phyloP scores from a whole-genome alignment of 148 eudicot species.

The Polygonum aviculare region DNA sequence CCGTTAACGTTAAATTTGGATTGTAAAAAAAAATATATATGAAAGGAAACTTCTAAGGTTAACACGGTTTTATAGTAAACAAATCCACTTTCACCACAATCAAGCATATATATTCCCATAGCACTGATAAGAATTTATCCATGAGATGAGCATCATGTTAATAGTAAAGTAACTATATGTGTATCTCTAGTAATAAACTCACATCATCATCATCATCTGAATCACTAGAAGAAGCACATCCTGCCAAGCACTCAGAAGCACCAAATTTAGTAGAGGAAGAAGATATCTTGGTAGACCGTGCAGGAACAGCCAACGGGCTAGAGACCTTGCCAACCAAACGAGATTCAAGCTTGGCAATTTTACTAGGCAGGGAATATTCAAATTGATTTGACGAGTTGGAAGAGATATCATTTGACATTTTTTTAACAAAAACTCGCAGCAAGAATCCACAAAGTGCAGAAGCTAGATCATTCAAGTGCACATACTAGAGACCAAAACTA shows the following conservation, averaged over 20 bases:
- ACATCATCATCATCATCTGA: slow-evolving; percentile 89
- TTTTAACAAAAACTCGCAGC: neutral
- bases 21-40: too few species aligned
- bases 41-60: too few species aligned
- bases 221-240: slow-evolving; percentile 47
- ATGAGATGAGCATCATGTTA: neutral
- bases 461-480: neutral
- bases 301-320: slow-evolving; percentile 27
- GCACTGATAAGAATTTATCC: neutral
- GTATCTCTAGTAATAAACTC: slow-evolving; percentile 15
- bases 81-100: neutral
- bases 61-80: neutral
- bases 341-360: slow-evolving; percentile 91
- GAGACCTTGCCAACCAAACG: slow-evolving; percentile 77
- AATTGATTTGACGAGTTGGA: slow-evolving; percentile 93
- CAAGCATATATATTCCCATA: neutral
- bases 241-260: slow-evolving; percentile 26
- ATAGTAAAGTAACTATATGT: neutral
- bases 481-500: neutral
- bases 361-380: slow-evolving; percentile 67
- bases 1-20: too few species aligned
- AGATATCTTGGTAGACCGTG: slow-evolving; percentile 36
- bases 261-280: slow-evolving; percentile 21
- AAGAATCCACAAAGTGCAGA: neutral
- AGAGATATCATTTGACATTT: slow-evolving; percentile 82